Evolutionary conservation across 1,139 yeast species (phyloP).

Genomic region (Candida freyschussii): DNA sequence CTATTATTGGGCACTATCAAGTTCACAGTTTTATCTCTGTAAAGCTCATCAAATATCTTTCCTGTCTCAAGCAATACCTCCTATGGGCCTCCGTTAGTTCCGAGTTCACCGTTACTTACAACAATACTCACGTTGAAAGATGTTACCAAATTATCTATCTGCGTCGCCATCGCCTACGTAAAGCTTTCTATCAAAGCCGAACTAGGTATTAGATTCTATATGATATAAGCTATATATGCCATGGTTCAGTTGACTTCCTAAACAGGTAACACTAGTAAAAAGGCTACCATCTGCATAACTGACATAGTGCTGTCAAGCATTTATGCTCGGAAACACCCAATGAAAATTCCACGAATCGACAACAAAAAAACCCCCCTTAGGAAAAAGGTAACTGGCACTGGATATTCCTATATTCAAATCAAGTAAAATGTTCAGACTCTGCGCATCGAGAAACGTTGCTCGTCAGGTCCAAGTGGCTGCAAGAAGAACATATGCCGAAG

Average conservation of each 20-base stretch:
- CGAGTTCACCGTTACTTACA: neutral
- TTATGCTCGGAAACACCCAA: slow-evolving; percentile 2
- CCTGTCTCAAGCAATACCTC: slow-evolving; percentile 23
- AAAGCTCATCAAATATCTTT: slow-evolving; percentile 20
- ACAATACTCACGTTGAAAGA: slow-evolving; percentile 22
- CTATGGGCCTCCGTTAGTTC: slow-evolving; percentile 9
- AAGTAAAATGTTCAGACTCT: slow-evolving; percentile 59
- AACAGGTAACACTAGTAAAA: neutral
- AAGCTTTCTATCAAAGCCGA: too few species aligned
- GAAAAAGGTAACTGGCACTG: too few species aligned
- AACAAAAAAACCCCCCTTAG: slow-evolving; percentile 1
- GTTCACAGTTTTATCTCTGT: slow-evolving; percentile 21
- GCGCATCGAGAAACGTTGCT: slow-evolving; percentile 50
- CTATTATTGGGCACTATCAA: slow-evolving; percentile 30
- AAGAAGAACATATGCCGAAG: slow-evolving; percentile 88
- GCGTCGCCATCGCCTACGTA: slow-evolving; percentile 18
- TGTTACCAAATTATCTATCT: slow-evolving; percentile 22
- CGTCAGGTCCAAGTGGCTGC: slow-evolving; percentile 58
- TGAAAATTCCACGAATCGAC: slow-evolving; percentile 1
- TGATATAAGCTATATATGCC: neutral
- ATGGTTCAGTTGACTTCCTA: slow-evolving; percentile 2
- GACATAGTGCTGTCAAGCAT: neutral
- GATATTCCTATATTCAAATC: slow-evolving; percentile 2
- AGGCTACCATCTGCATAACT: neutral
- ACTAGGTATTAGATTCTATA: neutral